These are phyloP conservation scores for Aspergillus brasiliensis DNA, from an alignment of 2,329 filamentous ascomycete genomes.

Conservation along the genomic window DNA sequence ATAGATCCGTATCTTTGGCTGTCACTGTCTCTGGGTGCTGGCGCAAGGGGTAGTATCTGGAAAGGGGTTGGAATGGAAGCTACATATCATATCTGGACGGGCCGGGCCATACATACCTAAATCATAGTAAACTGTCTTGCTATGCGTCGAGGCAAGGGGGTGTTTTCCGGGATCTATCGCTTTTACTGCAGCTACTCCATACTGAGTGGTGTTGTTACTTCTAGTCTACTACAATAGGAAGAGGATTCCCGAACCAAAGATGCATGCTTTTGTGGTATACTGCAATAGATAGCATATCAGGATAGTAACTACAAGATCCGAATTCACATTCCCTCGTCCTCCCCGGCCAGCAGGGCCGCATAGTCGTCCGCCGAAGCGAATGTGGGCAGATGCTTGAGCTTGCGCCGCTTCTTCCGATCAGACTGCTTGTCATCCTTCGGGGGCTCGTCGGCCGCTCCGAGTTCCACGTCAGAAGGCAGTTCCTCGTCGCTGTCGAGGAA, in stretches of 20 bases:
- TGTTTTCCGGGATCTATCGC: too few relatives aligned
- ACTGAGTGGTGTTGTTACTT: not conserved
- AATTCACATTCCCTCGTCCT: conserved; percentile 56
- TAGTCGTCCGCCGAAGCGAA: conserved; percentile 96
- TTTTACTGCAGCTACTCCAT: too few relatives aligned
- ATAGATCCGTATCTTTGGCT: too few relatives aligned
- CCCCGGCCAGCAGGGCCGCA: conserved; percentile 75
- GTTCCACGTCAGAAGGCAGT: conserved; percentile 53
- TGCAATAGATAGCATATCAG: conserved; percentile 14
- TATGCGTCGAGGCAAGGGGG: too few relatives aligned
- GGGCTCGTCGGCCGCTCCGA: conserved; percentile 45
- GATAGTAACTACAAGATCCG: conserved; percentile 13
- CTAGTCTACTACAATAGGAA: not conserved
- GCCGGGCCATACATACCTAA: too few relatives aligned
- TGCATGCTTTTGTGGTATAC: conserved; percentile 22
- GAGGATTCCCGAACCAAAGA: not conserved
- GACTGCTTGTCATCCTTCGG: conserved; percentile 45
- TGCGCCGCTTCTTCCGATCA: conserved; percentile 68
- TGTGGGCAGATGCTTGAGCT: conserved; percentile 83
- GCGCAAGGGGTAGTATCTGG: too few relatives aligned
- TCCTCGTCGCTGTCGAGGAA: conserved; percentile 58
- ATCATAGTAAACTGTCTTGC: too few relatives aligned
- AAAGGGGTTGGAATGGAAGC: too few relatives aligned
- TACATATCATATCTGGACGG: too few relatives aligned
- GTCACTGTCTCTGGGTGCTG: too few relatives aligned